A percentile compares a stretch with the other conserved stretches of the same genome.
Evolutionary conservation across 495 filamentous ascomycete species (phyloP).

Genomic region (Achaetomiella virescens): DNA sequence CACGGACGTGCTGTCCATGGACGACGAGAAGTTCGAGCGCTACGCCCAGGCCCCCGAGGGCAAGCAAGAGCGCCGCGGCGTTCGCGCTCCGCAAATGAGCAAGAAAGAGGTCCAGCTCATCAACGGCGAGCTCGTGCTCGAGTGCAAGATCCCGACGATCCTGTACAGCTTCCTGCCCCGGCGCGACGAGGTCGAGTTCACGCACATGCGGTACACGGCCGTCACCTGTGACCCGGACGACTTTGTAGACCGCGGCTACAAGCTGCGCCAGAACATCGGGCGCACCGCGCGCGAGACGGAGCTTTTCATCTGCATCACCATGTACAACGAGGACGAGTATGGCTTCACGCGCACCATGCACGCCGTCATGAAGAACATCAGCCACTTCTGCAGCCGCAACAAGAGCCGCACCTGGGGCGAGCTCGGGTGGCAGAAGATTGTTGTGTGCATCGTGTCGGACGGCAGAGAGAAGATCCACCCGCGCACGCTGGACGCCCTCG

Average conservation of each 20-base stretch:
- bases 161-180: conserved; percentile 90
- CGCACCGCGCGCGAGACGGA: conserved; percentile 88
- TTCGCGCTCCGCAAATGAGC: conserved; percentile 78
- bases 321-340: conserved; percentile 99
- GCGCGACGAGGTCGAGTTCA: conserved; percentile 91
- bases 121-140: conserved; percentile 94
- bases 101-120: conserved; percentile 93
- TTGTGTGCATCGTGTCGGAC: conserved; percentile 92
- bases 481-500: conserved; percentile 88
- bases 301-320: conserved; percentile 94
- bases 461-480: conserved; percentile 92
- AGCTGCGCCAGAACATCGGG: conserved; percentile 91
- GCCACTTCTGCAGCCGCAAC: conserved; percentile 86
- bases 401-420: conserved; percentile 96
- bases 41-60: conserved; percentile 85
- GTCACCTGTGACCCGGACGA: conserved; percentile 98
- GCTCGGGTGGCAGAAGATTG: conserved; percentile 98
- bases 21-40: conserved; percentile 55
- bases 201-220: conserved; percentile 99
- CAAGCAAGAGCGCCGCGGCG: conserved; percentile 75
- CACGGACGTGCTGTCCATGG: conserved; percentile 36
- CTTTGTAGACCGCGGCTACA: conserved; percentile 81
- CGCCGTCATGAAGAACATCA: conserved; percentile 96
- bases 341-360: conserved; percentile 98
- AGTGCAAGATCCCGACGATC: conserved; percentile 98